Evolutionary conservation across 2,329 filamentous ascomycete species (phyloP).

Genomic region (Didymella exigua): DNA sequence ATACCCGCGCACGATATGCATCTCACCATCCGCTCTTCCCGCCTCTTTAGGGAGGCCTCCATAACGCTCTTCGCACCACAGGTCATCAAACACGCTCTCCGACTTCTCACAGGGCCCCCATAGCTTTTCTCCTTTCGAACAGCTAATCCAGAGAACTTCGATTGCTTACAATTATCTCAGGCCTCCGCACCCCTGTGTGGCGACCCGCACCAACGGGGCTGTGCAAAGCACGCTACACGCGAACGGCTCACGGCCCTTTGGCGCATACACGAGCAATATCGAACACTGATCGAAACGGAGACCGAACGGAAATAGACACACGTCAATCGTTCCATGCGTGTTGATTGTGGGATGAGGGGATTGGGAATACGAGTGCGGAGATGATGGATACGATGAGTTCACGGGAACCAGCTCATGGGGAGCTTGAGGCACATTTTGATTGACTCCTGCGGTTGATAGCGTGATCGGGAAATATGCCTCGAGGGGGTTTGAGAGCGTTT

Average conservation of each 20-base stretch:
- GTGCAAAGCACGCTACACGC: not conserved
- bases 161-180: not conserved
- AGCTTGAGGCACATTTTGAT: not conserved
- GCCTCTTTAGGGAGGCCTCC: no score
- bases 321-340: not conserved
- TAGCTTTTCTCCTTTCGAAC: no score
- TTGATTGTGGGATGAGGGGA: not conserved
- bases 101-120: no score
- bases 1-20: no score
- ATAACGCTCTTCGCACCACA: not conserved
- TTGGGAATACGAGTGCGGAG: not conserved
- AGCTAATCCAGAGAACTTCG: no score
- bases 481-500: not conserved
- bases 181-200: not conserved
- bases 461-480: no score
- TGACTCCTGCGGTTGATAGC: not conserved
- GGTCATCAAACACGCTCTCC: no score
- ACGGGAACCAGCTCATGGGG: not conserved
- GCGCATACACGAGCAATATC: conserved; percentile 1
- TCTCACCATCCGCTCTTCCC: no score
- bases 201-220: not conserved
- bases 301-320: not conserved
- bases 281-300: not conserved
- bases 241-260: not conserved
- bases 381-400: not conserved